Evolutionary conservation across 768 basidiomycete species (phyloP).

Genomic region (Suillus subluteus): DNA sequence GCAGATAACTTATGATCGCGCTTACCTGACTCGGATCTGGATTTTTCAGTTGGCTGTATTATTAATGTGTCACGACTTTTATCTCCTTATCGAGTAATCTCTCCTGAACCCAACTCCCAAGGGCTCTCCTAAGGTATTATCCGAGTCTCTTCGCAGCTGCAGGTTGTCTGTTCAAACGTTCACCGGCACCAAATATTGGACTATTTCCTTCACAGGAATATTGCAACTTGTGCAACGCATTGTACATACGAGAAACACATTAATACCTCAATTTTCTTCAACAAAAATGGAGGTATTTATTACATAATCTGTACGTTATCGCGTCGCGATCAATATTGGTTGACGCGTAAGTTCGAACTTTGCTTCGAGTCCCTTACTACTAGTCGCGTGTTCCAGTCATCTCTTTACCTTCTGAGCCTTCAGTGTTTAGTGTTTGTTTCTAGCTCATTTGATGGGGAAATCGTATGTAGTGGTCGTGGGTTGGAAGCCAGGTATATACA

Average conservation of each 20-base stretch:
- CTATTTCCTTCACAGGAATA: neutral
- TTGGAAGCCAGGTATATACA: slow-evolving; percentile 33
- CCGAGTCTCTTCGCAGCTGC: neutral
- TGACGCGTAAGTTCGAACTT: neutral
- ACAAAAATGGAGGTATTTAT: neutral
- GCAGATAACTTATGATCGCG: neutral
- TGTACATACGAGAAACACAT: neutral
- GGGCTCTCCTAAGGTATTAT: neutral
- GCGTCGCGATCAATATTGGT: slow-evolving; percentile 7
- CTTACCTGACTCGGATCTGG: neutral
- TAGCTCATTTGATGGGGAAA: slow-evolving; percentile 21
- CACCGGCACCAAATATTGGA: neutral
- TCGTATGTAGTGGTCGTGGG: slow-evolving; percentile 35
- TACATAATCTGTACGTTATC: neutral
- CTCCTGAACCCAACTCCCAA: neutral
- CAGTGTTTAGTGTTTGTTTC: neutral
- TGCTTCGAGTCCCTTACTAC: neutral
- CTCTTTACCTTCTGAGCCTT: neutral
- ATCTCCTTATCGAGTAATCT: neutral
- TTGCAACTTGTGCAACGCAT: neutral
- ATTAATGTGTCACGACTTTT: neutral
- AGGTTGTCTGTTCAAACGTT: neutral
- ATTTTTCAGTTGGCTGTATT: neutral
- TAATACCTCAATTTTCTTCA: neutral
- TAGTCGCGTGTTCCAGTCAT: neutral